Evolutionary conservation across 139 green algal species (phyloP).

Genomic region (Coelastrella sp.): DNA sequence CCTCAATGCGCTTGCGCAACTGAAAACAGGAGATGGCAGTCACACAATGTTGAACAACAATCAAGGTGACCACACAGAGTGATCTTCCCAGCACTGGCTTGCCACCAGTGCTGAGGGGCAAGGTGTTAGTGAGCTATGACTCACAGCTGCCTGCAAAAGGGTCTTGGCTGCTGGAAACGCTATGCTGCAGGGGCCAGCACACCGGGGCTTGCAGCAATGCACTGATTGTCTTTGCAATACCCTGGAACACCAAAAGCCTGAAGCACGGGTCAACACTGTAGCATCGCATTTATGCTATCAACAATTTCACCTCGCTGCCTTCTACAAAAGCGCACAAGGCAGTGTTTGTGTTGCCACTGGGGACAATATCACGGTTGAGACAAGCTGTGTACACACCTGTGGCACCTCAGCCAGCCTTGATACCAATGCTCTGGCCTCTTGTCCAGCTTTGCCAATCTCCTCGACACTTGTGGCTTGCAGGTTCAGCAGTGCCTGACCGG

Average conservation of each 20-base stretch:
- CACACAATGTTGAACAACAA: not conserved
- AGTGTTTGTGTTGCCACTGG: too few species aligned
- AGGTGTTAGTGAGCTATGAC: too few species aligned
- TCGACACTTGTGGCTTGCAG: conserved; percentile 71
- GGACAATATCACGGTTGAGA: too few species aligned
- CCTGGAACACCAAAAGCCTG: too few species aligned
- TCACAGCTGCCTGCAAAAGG: not conserved
- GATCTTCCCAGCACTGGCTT: too few species aligned
- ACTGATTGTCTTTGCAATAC: too few species aligned
- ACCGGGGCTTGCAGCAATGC: too few species aligned
- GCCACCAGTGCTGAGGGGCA: not conserved
- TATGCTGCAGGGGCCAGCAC: not conserved
- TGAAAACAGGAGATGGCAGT: not conserved
- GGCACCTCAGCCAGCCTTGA: conserved; percentile 54
- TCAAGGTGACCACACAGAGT: too few species aligned
- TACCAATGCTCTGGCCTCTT: conserved; percentile 72
- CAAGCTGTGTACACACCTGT: conserved; percentile 35
- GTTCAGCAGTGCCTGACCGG: conserved; percentile 64
- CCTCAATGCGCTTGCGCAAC: conserved; percentile 75
- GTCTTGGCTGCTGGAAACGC: not conserved
- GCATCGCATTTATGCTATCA: too few species aligned
- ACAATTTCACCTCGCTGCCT: too few species aligned
- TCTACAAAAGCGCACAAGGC: too few species aligned
- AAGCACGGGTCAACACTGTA: too few species aligned
- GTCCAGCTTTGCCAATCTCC: conserved; percentile 77